phyloP scores from a whole-genome alignment of 1,284 basidiomycete genomes.

The Trichosporon coremiiforme region DNA sequence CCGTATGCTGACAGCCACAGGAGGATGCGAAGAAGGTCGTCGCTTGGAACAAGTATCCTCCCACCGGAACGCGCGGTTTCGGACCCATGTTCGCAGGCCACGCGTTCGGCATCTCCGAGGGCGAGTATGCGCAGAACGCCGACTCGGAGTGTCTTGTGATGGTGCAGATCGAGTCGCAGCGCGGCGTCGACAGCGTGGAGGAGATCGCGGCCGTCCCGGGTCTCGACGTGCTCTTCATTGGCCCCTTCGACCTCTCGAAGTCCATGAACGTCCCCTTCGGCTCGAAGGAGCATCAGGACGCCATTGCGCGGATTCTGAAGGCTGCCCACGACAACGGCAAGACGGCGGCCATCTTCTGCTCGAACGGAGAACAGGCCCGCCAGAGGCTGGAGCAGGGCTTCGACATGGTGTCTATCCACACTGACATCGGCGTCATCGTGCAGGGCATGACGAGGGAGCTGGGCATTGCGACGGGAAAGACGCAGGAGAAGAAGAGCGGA shows the following conservation, averaged over 20 bases:
- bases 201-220: conserved; percentile 67
- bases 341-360: conserved; percentile 61
- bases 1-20: conserved; percentile 13
- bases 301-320: conserved; percentile 64
- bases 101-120: conserved; percentile 30
- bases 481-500: conserved; percentile 23
- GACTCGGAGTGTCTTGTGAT: conserved; percentile 65
- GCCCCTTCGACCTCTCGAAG: conserved; percentile 66
- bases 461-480: conserved; percentile 25
- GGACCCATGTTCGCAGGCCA: conserved; percentile 36
- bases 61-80: conserved; percentile 35
- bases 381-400: conserved; percentile 63
- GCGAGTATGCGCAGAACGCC: conserved; percentile 63
- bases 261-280: conserved; percentile 37
- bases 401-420: conserved; percentile 51
- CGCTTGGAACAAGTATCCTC: conserved; percentile 36
- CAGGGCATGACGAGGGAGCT: conserved; percentile 38
- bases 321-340: conserved; percentile 64
- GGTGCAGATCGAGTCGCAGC: conserved; percentile 67
- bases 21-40: conserved; percentile 35
- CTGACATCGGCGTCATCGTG: conserved; percentile 40
- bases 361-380: conserved; percentile 61
- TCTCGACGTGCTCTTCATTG: conserved; percentile 67
- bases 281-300: conserved; percentile 57
- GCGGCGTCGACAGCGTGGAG: conserved; percentile 64